Conservation (phyloP, 495 filamentous ascomycete species). For the Thozetella sp. region DNA sequence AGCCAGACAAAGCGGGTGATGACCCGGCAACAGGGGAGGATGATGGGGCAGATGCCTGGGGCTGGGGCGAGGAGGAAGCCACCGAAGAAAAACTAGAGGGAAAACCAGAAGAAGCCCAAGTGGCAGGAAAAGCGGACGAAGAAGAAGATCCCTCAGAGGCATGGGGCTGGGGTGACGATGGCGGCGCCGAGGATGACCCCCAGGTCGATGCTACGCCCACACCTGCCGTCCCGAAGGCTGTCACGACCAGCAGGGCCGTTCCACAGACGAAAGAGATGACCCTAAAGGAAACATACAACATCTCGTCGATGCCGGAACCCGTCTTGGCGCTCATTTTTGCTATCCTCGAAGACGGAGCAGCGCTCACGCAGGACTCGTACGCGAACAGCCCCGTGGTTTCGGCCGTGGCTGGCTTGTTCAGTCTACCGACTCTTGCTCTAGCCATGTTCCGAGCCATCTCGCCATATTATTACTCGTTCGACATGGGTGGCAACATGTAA, state of each 20-base stretch:
- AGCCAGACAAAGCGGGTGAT: neutral
- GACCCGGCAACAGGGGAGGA: constrained; percentile 32
- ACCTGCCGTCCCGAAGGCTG: constrained; percentile 8
- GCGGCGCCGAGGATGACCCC: constrained; percentile 8
- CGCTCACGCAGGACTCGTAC: constrained; percentile 47
- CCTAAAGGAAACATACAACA: constrained; percentile 82
- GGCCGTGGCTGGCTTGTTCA: constrained; percentile 74
- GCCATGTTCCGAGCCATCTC: constrained; percentile 91
- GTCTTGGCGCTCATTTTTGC: constrained; percentile 71
- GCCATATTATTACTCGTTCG: constrained; percentile 72
- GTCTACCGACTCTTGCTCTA: constrained; percentile 79
- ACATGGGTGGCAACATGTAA: constrained; percentile 75
- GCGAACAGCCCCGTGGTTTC: constrained; percentile 58
- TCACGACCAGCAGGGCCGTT: constrained; percentile 9
- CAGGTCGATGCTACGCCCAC: neutral
- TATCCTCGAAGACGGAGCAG: constrained; percentile 70
- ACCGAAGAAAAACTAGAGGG: constrained; percentile 17
- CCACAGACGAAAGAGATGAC: constrained; percentile 57
- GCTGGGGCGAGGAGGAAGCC: constrained; percentile 59
- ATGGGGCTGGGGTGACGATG: constrained; percentile 77
- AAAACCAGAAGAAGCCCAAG: constrained; percentile 14
- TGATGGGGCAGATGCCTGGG: constrained; percentile 58
- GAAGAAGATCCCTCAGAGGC: constrained; percentile 63
- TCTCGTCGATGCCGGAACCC: constrained; percentile 80
- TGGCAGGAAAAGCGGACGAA: constrained; percentile 20